Evolutionary conservation across 164 flowering plant species (phyloP), one percentile per base, ranked within the genome.

Genomic region (Chimonanthus praecox): DNA sequence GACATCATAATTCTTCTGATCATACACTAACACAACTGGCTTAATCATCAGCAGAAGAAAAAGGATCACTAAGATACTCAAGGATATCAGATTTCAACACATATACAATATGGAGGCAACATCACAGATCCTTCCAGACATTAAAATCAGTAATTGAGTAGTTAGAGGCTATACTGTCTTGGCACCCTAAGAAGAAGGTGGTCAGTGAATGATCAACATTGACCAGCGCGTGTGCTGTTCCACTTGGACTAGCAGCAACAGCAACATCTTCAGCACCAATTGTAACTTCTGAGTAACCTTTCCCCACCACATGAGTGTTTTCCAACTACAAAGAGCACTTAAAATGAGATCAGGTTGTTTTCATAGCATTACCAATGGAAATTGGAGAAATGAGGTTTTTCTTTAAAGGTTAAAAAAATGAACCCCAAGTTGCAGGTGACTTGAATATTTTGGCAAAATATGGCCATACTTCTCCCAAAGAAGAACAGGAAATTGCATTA

Each of bases 131-230:
- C 72, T 92, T 87, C 99, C 97, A 94, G 4, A 94, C 88, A 58
- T 82, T 85, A 81, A 81, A 94, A 76, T 91, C 96, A 54, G 90
- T 82, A 68, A 76, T 66, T 15, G 97, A 87, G 79, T 74, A 80
- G 73, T 77, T 90, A 68, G 84, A 80, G 60, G 82, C 62, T 7
- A 76, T 50, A 66, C 82, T 76, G 71, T 94, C 99, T 75, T 92
- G 97, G 78, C 97, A 94, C 11, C 97, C 99, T 49, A 94, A 9
- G 77, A 94, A 84, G 80, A 76, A 94, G 73, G 99, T 84, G 3
- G 73, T 83, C 21, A 80, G 81, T n/a, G 78, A 10, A 1, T 87
- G 83, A 80, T 94, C 97, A 7, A 87, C 58, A 71, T 94, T 94
- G 7, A 89, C 80, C 48, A 94, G 68, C 48, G 97, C 97, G 80